These are phyloP conservation scores for Rhodotorula graminis DNA, from an alignment of 768 basidiomycete genomes.

Conservation along the genomic window DNA sequence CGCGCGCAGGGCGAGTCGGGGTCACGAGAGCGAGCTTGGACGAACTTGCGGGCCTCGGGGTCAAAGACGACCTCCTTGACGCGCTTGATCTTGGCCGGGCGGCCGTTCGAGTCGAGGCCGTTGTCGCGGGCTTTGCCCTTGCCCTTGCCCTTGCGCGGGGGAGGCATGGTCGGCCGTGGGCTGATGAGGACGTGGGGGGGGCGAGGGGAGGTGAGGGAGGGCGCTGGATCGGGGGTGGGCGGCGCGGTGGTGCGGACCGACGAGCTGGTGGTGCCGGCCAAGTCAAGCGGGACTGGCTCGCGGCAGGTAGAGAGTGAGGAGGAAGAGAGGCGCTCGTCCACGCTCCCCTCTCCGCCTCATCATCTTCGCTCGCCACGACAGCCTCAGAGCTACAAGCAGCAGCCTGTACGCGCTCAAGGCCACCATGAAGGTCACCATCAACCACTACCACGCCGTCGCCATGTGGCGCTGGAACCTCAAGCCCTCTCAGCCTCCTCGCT, in stretches of 20 bases:
- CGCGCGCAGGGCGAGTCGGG: not conserved
- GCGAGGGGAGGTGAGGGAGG: not conserved
- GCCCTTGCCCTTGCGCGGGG: not conserved
- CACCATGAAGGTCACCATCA: constrained; percentile 71
- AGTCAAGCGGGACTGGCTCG: no score
- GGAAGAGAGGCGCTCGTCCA: no score
- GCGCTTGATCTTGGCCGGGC: constrained; percentile 29
- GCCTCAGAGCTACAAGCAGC: not conserved
- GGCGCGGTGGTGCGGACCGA: no score
- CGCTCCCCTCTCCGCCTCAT: no score
- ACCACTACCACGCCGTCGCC: constrained; percentile 81
- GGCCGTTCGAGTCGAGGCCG: constrained; percentile 8
- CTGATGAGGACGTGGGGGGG: not conserved
- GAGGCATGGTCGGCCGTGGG: not conserved
- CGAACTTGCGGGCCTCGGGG: constrained; percentile 33
- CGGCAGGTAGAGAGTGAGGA: no score
- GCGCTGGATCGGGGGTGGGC: no score
- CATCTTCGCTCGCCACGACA: no score
- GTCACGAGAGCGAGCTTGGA: not conserved
- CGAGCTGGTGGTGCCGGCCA: no score
- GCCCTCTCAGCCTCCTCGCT: constrained; percentile 38
- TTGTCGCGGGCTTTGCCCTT: constrained; percentile 7
- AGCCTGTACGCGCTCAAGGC: not conserved
- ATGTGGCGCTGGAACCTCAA: constrained; percentile 77
- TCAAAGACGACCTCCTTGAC: constrained; percentile 39